A percentile compares a stretch with the other conserved stretches of the same genome.
phyloP scores from a whole-genome alignment of 2,329 filamentous ascomycete genomes.

The Elsinoe ampelina region DNA sequence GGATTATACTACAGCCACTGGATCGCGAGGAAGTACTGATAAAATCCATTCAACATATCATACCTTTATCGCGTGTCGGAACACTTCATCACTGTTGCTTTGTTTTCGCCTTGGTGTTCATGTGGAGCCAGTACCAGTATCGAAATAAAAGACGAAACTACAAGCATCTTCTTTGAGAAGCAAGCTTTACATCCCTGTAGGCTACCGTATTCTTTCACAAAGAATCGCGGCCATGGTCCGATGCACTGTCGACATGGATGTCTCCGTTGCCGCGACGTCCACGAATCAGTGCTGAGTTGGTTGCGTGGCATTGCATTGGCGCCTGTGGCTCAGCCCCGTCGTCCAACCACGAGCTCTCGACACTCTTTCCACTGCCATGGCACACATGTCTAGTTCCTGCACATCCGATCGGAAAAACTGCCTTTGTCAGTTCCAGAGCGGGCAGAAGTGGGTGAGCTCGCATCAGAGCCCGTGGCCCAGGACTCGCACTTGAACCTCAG shows the following conservation, averaged over 20 bases:
- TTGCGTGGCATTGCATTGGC: constrained; percentile 4
- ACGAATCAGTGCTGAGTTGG: neutral
- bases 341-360: neutral
- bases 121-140: neutral
- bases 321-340: constrained; percentile 6
- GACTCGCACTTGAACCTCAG: neutral
- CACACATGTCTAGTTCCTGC: constrained; percentile 6
- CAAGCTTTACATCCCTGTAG: constrained; percentile 7
- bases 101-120: no score
- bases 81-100: no score
- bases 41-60: no score
- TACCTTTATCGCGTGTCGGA: no score
- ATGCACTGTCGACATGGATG: neutral
- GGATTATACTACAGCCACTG: no score
- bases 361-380: neutral
- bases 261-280: neutral
- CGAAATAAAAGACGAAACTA: neutral
- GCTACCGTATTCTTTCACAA: neutral
- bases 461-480: neutral
- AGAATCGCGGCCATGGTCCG: neutral
- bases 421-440: neutral
- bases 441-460: no score
- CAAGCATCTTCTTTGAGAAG: neutral
- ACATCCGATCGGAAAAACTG: constrained; percentile 1
- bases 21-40: no score